Conservation (phyloP, 2,329 filamentous ascomycete genomes). For the Paecilomyces dactylethromorphus region DNA sequence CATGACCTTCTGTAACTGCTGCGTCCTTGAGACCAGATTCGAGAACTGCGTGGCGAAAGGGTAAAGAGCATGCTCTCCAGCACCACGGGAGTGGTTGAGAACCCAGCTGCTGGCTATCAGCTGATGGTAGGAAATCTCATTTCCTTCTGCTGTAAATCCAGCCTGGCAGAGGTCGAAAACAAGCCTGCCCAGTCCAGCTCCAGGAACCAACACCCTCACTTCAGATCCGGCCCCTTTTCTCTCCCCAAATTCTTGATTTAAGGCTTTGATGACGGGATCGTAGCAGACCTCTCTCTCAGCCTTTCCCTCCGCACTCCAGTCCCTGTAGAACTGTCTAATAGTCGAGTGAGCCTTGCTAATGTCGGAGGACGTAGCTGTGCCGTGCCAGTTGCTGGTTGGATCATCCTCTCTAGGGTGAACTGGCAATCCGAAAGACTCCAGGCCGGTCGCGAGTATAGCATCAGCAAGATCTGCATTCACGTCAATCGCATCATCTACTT, state of each 20-base stretch:
- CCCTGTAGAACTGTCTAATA: constrained; percentile 86
- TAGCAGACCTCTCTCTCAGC: constrained; percentile 73
- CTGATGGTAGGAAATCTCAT: constrained; percentile 95
- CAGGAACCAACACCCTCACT: constrained; percentile 73
- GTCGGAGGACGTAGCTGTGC: constrained; percentile 64
- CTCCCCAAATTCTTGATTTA: constrained; percentile 46
- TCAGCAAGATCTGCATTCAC: constrained; percentile 77
- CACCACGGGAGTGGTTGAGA: constrained; percentile 47
- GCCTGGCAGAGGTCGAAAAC: constrained; percentile 76
- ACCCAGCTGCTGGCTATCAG: constrained; percentile 70
- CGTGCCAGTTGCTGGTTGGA: constrained; percentile 56
- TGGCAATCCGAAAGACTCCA: constrained; percentile 60
- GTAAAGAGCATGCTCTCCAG: constrained; percentile 64
- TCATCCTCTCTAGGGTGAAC: constrained; percentile 28
- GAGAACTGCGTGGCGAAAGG: constrained; percentile 87
- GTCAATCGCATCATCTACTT: constrained; percentile 82
- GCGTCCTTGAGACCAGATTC: constrained; percentile 66
- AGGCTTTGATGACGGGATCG: constrained; percentile 60
- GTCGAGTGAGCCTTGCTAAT: constrained; percentile 90
- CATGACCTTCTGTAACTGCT: constrained; percentile 67
- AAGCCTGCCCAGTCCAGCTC: constrained; percentile 79
- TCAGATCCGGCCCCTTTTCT: constrained; percentile 28
- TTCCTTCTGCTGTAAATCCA: constrained; percentile 76
- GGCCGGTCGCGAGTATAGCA: constrained; percentile 64
- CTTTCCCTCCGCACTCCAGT: constrained; percentile 78